Evolutionary conservation across 2,329 filamentous ascomycete genomes (phyloP), one percentile per base, ranked within the genome.

Genomic region (Colletotrichum viniferum): DNA sequence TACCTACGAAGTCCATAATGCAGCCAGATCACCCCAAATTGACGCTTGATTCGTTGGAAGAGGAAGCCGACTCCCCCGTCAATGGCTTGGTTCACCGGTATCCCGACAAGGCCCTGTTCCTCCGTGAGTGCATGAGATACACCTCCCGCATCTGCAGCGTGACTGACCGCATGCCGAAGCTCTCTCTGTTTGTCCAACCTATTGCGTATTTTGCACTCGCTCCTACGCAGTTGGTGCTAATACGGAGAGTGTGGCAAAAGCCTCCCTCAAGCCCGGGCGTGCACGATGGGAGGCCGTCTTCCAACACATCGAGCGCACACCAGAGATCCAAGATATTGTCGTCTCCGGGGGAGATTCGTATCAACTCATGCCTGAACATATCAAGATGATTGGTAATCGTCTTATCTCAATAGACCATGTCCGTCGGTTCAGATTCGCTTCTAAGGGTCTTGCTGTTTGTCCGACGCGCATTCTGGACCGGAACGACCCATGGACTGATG

Each of bases 291-390:
- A 92, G n/a, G 80, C 83, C 3, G 87, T 88, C n/a, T 89, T 92
- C 70, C 80, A 86, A 4, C 90, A 93, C 80, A 91, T 94, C 63
- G 87, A 87, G 78, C 82, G 81, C 60, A 88, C 83, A 16, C 86
- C 86, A 2, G 81, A 78, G 3, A 82, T 93, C 7, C 85, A 88
- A 38, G 91, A 93, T 78, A 88, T 93, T 43, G 91, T 93, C 1
- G 85, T 93, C 10, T 93, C 91, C 0, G 91, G 92, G 0, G 91
- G 91, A 12, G 92, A 93, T 81, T 85, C 89, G 1, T 93, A 90
- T 80, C 91, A 90, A 71, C 85, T 93, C 4, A 81, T 85, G 21
- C 87, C 89, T 1, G 83, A 90, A 2, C 85, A 92, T 26, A 84
- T 93, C 6, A 82, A 81, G 8, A 80, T 84, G 68, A 91, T 93